These are phyloP conservation scores for Colletotrichum falcatum DNA, from an alignment of 2,329 filamentous ascomycete genomes.

Conservation along the genomic window DNA sequence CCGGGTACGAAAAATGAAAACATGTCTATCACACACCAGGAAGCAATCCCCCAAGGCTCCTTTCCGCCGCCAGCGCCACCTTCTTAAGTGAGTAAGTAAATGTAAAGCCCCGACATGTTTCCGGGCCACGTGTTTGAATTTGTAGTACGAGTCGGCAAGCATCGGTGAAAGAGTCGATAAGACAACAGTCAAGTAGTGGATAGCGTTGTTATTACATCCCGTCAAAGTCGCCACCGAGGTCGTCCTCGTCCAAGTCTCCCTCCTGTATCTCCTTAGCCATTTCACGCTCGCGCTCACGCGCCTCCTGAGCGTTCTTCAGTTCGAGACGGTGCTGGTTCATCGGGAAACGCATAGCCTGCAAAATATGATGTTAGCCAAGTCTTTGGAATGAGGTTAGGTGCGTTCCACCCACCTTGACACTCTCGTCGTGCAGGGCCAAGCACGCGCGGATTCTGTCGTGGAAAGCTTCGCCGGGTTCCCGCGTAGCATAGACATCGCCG, in stretches of 20 bases:
- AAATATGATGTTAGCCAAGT: constrained; percentile 44
- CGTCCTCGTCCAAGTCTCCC: constrained; percentile 95
- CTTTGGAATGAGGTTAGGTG: not conserved
- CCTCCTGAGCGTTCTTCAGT: constrained; percentile 97
- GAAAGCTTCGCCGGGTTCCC: constrained; percentile 96
- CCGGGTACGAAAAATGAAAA: constrained; percentile 18
- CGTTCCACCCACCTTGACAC: constrained; percentile 80
- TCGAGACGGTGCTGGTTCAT: constrained; percentile 99
- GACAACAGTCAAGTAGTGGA: constrained; percentile 28
- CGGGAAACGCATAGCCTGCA: constrained; percentile 94
- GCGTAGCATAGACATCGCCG: constrained; percentile 94
- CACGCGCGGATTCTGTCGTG: constrained; percentile 96
- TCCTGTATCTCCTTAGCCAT: constrained; percentile 99
- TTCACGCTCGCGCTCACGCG: constrained; percentile 94
- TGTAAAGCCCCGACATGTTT: constrained; percentile 2
- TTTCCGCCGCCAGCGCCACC: constrained; percentile 23
- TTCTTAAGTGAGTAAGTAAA: constrained; percentile 23
- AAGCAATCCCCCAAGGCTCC: constrained; percentile 19
- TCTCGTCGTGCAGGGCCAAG: constrained; percentile 93
- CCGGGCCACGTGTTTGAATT: constrained; percentile 28
- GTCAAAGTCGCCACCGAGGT: constrained; percentile 95
- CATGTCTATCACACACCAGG: constrained; percentile 32
- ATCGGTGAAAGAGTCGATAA: constrained; percentile 30
- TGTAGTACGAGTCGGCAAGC: constrained; percentile 10
- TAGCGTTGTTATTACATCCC: constrained; percentile 76